Percentiles rank a stretch among this genome's conserved stretches.
phyloP scores from a whole-genome alignment of 768 basidiomycete species.

The Coprinopsis strossmayeri region DNA sequence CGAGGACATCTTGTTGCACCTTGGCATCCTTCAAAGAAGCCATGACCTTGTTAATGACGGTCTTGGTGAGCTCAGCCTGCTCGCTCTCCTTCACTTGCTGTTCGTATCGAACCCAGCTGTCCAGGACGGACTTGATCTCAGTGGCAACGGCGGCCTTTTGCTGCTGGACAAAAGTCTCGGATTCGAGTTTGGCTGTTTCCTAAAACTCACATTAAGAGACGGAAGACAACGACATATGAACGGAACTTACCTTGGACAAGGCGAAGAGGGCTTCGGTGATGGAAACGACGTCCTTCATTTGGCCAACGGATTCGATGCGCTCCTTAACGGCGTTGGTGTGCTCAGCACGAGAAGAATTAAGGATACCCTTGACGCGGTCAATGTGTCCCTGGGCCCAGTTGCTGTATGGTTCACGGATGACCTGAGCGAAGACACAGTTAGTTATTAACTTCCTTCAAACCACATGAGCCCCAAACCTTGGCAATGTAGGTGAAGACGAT shows the following conservation, averaged over 20 bases:
- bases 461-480: slow-evolving; percentile 43
- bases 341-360: slow-evolving; percentile 74
- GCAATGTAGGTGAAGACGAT: slow-evolving; percentile 80
- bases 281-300: slow-evolving; percentile 94
- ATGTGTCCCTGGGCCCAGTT: slow-evolving; percentile 92
- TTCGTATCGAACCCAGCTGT: slow-evolving; percentile 98
- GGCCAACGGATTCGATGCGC: slow-evolving; percentile 84
- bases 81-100: slow-evolving; percentile 95
- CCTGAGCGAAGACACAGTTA: slow-evolving; percentile 33
- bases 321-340: slow-evolving; percentile 92
- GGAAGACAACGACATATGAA: background rate
- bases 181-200: slow-evolving; percentile 91
- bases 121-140: slow-evolving; percentile 91
- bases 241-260: slow-evolving; percentile 70
- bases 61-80: slow-evolving; percentile 85
- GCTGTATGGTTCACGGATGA: slow-evolving; percentile 79
- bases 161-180: slow-evolving; percentile 81
- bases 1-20: slow-evolving; percentile 79
- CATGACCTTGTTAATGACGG: slow-evolving; percentile 84
- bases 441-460: slow-evolving; percentile 10
- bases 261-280: slow-evolving; percentile 88
- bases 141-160: slow-evolving; percentile 83
- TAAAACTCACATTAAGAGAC: slow-evolving; percentile 21
- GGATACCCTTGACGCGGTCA: slow-evolving; percentile 72
- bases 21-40: slow-evolving; percentile 81